Percentiles rank a stretch among this genome's conserved stretches.
Conservation (phyloP, 2,329 filamentous ascomycete genomes). For the Davidsoniella neocaledoniae region DNA sequence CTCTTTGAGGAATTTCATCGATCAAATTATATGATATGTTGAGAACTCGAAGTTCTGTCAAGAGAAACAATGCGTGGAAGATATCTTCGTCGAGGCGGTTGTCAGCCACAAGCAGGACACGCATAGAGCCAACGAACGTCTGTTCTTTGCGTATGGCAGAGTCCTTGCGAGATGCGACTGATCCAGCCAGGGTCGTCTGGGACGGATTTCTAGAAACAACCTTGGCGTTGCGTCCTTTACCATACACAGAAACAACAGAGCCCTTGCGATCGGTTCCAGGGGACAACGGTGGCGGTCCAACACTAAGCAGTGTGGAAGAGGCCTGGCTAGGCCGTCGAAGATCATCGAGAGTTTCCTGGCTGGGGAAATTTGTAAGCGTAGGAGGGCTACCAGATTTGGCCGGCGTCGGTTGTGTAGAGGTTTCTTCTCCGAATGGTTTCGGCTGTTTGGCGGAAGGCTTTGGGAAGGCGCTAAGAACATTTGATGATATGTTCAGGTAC, state of each 20-base stretch:
- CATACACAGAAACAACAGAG: slow-evolving; percentile 67
- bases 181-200: slow-evolving; percentile 25
- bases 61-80: slow-evolving; percentile 73
- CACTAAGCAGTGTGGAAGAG: slow-evolving; percentile 58
- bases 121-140: slow-evolving; percentile 76
- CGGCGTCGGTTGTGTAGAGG: slow-evolving; percentile 17
- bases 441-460: slow-evolving; percentile 61
- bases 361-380: slow-evolving; percentile 43
- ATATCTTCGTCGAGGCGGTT: slow-evolving; percentile 90
- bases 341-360: slow-evolving; percentile 52
- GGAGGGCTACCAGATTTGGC: slow-evolving; percentile 25
- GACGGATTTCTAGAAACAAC: slow-evolving; percentile 50
- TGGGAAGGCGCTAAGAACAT: slow-evolving; percentile 78
- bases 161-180: slow-evolving; percentile 59
- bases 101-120: slow-evolving; percentile 76
- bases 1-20: slow-evolving; percentile 76
- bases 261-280: slow-evolving; percentile 52
- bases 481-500: slow-evolving; percentile 87
- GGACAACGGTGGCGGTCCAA: slow-evolving; percentile 54
- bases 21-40: slow-evolving; percentile 87
- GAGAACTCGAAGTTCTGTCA: slow-evolving; percentile 70
- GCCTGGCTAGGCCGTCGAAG: slow-evolving; percentile 67
- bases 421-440: slow-evolving; percentile 38
- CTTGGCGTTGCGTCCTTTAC: slow-evolving; percentile 72
- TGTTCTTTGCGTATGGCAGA: slow-evolving; percentile 65